Base-by-base conservation (phyloP, 108 stramenopile species). In the Nitzschia sp. region DNA sequence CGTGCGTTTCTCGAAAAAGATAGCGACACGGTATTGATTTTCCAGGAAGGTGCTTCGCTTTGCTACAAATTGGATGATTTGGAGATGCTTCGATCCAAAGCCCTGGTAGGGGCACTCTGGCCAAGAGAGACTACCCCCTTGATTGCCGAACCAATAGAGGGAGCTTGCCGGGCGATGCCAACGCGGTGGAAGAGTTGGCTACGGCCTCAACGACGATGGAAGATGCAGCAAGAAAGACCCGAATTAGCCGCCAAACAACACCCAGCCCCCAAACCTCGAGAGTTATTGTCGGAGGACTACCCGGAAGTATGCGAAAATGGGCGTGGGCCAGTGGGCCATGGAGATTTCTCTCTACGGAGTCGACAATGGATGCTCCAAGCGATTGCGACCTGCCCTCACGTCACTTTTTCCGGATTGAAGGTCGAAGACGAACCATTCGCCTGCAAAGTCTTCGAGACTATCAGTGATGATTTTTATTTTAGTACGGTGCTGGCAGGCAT, bases 381-480 rank as follows among this genome's bases (percentile, higher is more conserved):
- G 15, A 68, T 68, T 58, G 58, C 28, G 16, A 46, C 55, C 6
- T 68, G 67, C 52, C 67, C 67, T 21, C 67, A 68, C 23, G 32
- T 35, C 16, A 45, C 11, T 4, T 22, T 19, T n/a, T 61, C 59
- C 3, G 59, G 59, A 21, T 3, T 61, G 5, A 27, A 61, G 28
- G 55, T 57, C 13, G 55, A 57, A 57, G 30, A 33, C 5, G 30
- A 33, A 32, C 31, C 31, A 11, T 29, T 29, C 29, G 30, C 55
- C n/a, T 57, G 55, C 55, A 57, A 57, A 57, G 55, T 57, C 13
- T 57, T 57, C 29, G 55, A 57, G 11, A 4, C 22, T 4, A 22
- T 66, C 23, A 33, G 29, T 53, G 56, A 68, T 25, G 67, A 56
- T 45, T 55, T 58, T 9, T 68, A 68, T 25, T 68, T 68, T 68